Conservation (phyloP, 2,329 filamentous ascomycete species). For the Trichoderma endophyticum region DNA sequence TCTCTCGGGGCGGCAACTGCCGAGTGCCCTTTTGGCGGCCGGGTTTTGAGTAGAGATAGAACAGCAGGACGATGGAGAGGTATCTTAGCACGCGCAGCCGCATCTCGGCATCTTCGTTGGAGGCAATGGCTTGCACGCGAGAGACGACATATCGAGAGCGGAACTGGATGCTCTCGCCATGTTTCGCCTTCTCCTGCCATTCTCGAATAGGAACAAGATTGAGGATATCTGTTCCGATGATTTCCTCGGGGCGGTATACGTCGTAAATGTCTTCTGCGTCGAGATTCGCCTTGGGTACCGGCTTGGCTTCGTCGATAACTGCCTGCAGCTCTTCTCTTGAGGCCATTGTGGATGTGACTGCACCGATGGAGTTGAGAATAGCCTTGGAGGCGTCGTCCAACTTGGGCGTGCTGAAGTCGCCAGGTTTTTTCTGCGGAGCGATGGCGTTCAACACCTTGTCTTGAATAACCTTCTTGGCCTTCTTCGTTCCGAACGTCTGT, state of each 20-base stretch:
- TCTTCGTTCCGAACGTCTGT: conserved; percentile 79
- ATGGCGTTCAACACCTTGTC: conserved; percentile 71
- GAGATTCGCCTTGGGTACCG: conserved; percentile 67
- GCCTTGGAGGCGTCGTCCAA: conserved; percentile 55
- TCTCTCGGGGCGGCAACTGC: conserved; percentile 58
- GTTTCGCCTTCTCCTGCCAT: conserved; percentile 67
- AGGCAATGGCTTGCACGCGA: conserved; percentile 54
- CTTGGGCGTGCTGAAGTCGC: conserved; percentile 41
- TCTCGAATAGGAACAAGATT: conserved; percentile 66
- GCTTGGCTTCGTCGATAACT: conserved; percentile 64
- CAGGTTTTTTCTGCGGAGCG: conserved; percentile 37
- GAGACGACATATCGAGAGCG: conserved; percentile 63
- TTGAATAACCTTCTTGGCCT: conserved; percentile 74
- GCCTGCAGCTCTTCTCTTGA: conserved; percentile 63
- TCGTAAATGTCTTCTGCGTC: conserved; percentile 65
- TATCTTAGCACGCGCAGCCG: conserved; percentile 60
- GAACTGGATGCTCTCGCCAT: conserved; percentile 54
- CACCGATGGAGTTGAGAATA: conserved; percentile 62
- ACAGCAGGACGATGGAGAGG: conserved; percentile 54
- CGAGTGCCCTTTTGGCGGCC: conserved; percentile 47
- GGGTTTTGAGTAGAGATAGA: conserved; percentile 47
- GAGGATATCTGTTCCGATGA: conserved; percentile 68
- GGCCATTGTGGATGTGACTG: conserved; percentile 62
- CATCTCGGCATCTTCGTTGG: conserved; percentile 50
- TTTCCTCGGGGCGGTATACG: conserved; percentile 64